Evolutionary conservation across 2,329 filamentous ascomycete species (phyloP), one percentile per base, ranked within the genome.

Genomic region (Venturia carpophila): DNA sequence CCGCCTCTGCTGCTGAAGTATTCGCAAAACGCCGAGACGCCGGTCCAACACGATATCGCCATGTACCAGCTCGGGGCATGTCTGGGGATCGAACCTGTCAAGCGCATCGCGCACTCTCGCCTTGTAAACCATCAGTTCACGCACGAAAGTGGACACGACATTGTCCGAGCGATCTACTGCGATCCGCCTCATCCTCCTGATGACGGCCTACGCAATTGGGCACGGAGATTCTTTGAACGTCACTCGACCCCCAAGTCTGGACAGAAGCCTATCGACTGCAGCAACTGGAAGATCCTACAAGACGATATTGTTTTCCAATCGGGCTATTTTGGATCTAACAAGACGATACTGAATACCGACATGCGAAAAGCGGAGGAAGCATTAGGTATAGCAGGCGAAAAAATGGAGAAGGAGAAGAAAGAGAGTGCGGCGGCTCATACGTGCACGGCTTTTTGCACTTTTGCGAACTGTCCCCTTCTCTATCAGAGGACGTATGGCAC

Each of bases 141-240:
- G 11, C 42, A 65, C 42, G 56, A 65, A 39, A 39, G 60, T 37
- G 39, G 37, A 41, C n/a, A 45, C 21, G 56, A 47, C 6, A 55
- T 58, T 24, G 41, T 65, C 30, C 24, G 39, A 42, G 64, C 45
- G 3, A 37, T 65, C 13, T 65, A 60, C 30, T 24, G 45, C 42
- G 45, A 52, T 27, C 47, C 52, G 9, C 34, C 47, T 13, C 19
- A 24, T 3, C 39, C 24, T 42, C 45, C 21, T 21, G 47, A 56
- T 27, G 37, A 64, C 10, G 42, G 34, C 13, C 63, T 64, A 0
- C 30, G 37, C 27, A 21, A 1, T 37, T 64, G 49, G 30, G 45
- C 52, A 3, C 62, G 34, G 0, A n/a, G 19, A n/a, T 60, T 56
- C 34, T 56, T 64, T 21, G 37, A 42, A n/a, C 34, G 34, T 7